phyloP scores from a whole-genome alignment of 1,139 yeast species.

The Nakaseomyces kungkrabaensis region DNA sequence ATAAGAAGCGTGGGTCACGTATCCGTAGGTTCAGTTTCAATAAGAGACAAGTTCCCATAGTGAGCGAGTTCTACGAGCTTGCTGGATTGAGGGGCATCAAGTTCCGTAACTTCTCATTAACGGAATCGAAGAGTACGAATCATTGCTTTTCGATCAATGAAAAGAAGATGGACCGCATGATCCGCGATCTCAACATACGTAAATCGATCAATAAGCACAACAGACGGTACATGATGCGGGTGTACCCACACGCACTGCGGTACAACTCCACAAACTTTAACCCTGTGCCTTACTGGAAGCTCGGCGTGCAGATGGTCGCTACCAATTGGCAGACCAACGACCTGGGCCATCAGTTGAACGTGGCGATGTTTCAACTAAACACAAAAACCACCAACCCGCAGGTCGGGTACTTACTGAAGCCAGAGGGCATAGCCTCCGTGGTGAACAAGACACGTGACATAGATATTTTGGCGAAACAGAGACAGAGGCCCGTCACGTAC shows the following conservation, averaged over 20 bases:
- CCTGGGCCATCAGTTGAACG: slow-evolving; percentile 80
- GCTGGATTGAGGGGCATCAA: slow-evolving; percentile 63
- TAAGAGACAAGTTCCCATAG: slow-evolving; percentile 31
- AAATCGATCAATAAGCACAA: slow-evolving; percentile 66
- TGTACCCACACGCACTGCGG: slow-evolving; percentile 77
- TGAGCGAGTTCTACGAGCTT: slow-evolving; percentile 49
- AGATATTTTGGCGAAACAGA: not conserved
- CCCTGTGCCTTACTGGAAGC: slow-evolving; percentile 71
- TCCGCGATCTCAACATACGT: slow-evolving; percentile 48
- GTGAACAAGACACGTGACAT: not conserved
- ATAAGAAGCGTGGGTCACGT: slow-evolving; percentile 23
- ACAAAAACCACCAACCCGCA: slow-evolving; percentile 31
- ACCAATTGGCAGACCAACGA: slow-evolving; percentile 96
- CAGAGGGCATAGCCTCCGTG: not conserved
- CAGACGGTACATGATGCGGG: slow-evolving; percentile 61
- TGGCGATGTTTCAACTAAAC: slow-evolving; percentile 57
- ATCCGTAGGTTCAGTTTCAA: slow-evolving; percentile 17
- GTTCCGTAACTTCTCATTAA: slow-evolving; percentile 72
- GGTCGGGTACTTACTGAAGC: slow-evolving; percentile 1
- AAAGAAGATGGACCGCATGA: slow-evolving; percentile 50
- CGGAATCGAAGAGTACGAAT: slow-evolving; percentile 70
- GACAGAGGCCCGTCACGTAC: not conserved
- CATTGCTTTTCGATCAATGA: slow-evolving; percentile 88
- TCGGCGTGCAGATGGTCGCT: slow-evolving; percentile 91
- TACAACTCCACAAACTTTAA: slow-evolving; percentile 68